Evolutionary conservation across 805 yeast species (phyloP), one percentile per base, ranked within the genome.

Genomic region (Metschnikowia cerradonensis): DNA sequence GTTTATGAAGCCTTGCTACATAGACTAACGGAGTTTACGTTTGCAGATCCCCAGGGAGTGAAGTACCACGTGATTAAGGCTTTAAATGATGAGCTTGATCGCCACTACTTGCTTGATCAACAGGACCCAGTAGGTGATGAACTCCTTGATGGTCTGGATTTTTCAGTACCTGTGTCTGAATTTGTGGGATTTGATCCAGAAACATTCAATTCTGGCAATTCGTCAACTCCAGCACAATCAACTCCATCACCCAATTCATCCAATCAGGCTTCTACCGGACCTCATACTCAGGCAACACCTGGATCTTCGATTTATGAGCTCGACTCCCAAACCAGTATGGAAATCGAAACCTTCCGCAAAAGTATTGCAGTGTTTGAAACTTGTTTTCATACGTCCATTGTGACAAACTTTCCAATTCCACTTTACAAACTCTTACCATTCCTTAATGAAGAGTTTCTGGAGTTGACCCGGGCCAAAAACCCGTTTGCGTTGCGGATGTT

Each of bases 321-420:
- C 39, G 49, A 41, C 19, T 34, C 57, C 11, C 20, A 37, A 11
- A 45, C 47, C 14, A 52, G 55, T 39, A 41, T 17, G 33, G 55
- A 54, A 23, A 35, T 52, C 34, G 54, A 48, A 13, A 41, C 42
- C 2, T 40, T 56, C n/a, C 32, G 34, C 22, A 31, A 32, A 14
- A 33, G 40, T 31, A 41, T 66, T 13, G 44, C 45, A 7, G 11
- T 48, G 4, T 54, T 64, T 23, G 60, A 62, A 8, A 36, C 32
- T 23, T 47, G 57, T 20, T 45, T 62, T 33, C 37, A 44, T 34
- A 45, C 50, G 15, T 51, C 62, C 17, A 54, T 59, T 2, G 39
- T 39, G 20, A 48, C 44, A 20, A 59, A 64, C 47, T 62, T 60
- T 45, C 72, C 73, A 2, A 53, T 68, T 11, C 76, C 75, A 6